Percentiles rank a stretch among this genome's conserved stretches.
phyloP scores from a whole-genome alignment of 1,284 basidiomycete species.

The Tylopilus orsonianus region DNA sequence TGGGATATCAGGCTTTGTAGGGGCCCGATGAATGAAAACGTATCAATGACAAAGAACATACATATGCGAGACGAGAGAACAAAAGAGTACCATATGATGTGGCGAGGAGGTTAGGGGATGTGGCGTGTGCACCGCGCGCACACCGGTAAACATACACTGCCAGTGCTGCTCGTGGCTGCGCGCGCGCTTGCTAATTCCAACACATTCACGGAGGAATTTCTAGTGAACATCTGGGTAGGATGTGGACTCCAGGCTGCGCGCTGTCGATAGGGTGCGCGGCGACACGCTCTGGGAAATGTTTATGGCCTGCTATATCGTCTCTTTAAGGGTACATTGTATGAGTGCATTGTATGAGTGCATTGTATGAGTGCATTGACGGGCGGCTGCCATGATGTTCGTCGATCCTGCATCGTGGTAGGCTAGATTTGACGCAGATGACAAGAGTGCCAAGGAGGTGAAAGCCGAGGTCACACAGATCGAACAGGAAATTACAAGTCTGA shows the following conservation, averaged over 20 bases:
- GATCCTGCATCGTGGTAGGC: slow-evolving; percentile 83
- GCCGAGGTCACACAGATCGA: slow-evolving; percentile 70
- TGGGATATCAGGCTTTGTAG: too few species aligned
- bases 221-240: slow-evolving; percentile 52
- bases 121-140: too few species aligned
- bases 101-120: too few species aligned
- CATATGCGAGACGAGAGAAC: too few species aligned
- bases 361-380: slow-evolving; percentile 95
- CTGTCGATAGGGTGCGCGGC: slow-evolving; percentile 77
- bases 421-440: slow-evolving; percentile 69
- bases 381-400: slow-evolving; percentile 91
- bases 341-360: slow-evolving; percentile 98
- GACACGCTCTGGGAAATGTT: slow-evolving; percentile 75
- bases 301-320: slow-evolving; percentile 94
- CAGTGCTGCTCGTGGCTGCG: too few species aligned
- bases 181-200: too few species aligned
- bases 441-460: slow-evolving; percentile 74
- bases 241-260: slow-evolving; percentile 82
- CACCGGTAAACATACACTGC: too few species aligned
- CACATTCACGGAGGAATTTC: not conserved
- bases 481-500: slow-evolving; percentile 81
- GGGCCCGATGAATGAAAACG: too few species aligned
- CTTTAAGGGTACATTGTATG: slow-evolving; percentile 95
- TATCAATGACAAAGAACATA: too few species aligned
- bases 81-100: too few species aligned